Base-by-base conservation (phyloP, 352 stramenopile species). In the Blastocystis sp. region DNA sequence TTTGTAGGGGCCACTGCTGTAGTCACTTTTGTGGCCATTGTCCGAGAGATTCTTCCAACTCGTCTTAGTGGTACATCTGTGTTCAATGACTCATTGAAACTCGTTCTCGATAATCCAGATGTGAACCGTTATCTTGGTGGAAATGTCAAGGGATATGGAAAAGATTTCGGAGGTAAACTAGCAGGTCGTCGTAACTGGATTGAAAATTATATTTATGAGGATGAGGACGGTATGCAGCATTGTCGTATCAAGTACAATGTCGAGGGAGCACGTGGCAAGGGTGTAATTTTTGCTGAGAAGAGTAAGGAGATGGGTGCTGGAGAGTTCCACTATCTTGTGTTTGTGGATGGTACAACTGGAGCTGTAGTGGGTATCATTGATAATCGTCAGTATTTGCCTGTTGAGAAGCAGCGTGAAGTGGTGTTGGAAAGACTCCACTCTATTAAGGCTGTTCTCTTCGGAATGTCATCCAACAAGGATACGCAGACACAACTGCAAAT, bases 181-280 rank as follows among this genome's bases (percentile, higher is more conserved):
- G 89, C 87, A 48, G 89, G 89, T 78, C 80, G 89, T 60, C 82
- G 89, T 66, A 91, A 91, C 84, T 82, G 58, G 75, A 84, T 91
- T 24, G 80, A 90, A 48, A 88, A 90, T 59, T 70, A 90, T 42
- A 81, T 84, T 33, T 91, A 89, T 75, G 79, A 87, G 57, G 89
- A 91, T 48, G 60, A 90, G 59, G 89, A 91, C 37, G 89, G 89
- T 13, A 75, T 90, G 33, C 89, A 90, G 77, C 80, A 84, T 88
- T 91, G 73, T 56, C 76, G 90, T 33, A 90, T 91, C 35, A 90
- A 91, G 80, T 91, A 91, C 78, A 91, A 91, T 60, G 70, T 91
- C 19, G 88, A 91, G 68, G 90, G 90, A 27, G 80, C 70, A 7
- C 54, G 69, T 27, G 73, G 89, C 40, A 91, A 91, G 78, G 90